phyloP scores from a whole-genome alignment of 73 alveolate genomes.

The Paraurostyla sp. region DNA sequence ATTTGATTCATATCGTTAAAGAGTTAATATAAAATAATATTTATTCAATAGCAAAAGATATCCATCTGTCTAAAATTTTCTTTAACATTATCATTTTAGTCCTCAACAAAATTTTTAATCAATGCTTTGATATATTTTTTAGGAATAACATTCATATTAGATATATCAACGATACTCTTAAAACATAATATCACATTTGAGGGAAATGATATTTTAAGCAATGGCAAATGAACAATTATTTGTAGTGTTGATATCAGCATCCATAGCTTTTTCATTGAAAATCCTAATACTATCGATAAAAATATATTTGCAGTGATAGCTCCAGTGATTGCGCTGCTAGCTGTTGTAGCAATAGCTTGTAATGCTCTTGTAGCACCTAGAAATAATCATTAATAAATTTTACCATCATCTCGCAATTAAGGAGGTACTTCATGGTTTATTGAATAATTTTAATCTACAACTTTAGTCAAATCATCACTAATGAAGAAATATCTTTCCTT shows the following conservation, averaged over 20 bases:
- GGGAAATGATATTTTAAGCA: neutral
- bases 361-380: conserved; percentile 6
- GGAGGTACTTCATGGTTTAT: neutral
- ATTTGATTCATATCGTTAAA: neutral
- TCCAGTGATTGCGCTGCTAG: neutral
- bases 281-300: neutral
- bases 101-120: neutral
- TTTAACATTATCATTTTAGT: neutral
- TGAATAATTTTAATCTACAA: neutral
- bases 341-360: neutral
- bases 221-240: conserved; percentile 13
- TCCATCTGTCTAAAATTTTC: conserved; percentile 31
- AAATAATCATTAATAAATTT: neutral
- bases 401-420: neutral
- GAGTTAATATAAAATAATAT: neutral
- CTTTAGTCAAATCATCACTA: conserved; percentile 17
- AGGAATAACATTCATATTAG: conserved; percentile 6
- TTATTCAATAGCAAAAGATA: neutral
- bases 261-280: conserved; percentile 37
- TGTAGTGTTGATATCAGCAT: neutral
- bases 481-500: conserved; percentile 9
- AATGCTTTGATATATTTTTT: neutral
- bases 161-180: neutral
- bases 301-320: neutral
- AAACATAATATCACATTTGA: conserved; percentile 1